Base-by-base conservation (phyloP, 306 rosid species). In the Heteromeles arbutifolia region DNA sequence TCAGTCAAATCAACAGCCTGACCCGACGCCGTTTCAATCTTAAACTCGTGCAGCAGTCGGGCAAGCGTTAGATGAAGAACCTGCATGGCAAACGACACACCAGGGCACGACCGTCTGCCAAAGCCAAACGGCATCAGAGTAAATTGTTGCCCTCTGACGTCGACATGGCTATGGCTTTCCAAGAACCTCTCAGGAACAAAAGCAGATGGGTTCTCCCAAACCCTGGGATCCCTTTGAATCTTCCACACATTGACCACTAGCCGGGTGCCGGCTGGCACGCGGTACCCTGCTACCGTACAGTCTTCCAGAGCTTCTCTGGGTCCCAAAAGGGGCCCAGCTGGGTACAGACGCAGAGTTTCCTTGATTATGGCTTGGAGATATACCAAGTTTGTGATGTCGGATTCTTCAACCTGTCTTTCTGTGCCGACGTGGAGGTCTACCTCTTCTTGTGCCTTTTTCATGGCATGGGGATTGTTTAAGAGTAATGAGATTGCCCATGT, bases 401-500 rank as follows among this genome's bases (percentile, higher is more conserved):
- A 45, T 10, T 88, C 96, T n/a, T 83, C 85, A 17, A 88, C 92
- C 25, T 14, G 79, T 22, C 86, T 31, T 1, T 78, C 80, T 63
- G 1, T 76, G 1, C 92, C 96, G 24, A 90, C 82, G 12, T 82
- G 79, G 64, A 18, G 56, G 44, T 90, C 89, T 65, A 88, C 8
- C 78, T 88, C 92, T 78, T 81, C 77, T 65, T 85, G 89, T 4
- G 82, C 96, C 74, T 61, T 90, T 58, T 72, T 81, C 14, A 88
- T 26, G 13, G 32, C 71, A 2, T 78, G 67, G 6, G 37, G 76
- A 43, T 85, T 86, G 74, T 88, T 85, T 28, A 90, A 78, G 28
- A 88, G 89, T 45, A 90, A 70, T 3, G 88, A 88, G 77, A 90
- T 80, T 7, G 88, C 88, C 90, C 90, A 88, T 5, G 85, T 83